phyloP scores from a whole-genome alignment of 176 grass and related monocot species.

The Oryza glaberrima region DNA sequence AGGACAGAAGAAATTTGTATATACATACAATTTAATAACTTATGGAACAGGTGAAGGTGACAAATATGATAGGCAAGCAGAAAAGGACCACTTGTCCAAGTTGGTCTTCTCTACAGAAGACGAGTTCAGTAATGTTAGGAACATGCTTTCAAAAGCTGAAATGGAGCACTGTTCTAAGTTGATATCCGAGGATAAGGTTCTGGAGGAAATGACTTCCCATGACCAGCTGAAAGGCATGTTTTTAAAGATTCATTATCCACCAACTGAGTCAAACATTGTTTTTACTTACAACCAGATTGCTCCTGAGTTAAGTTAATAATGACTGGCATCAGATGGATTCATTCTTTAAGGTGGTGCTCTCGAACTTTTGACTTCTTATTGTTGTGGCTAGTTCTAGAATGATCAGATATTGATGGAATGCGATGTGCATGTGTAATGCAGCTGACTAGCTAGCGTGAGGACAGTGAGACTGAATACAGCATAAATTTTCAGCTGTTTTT shows the following conservation, averaged over 20 bases:
- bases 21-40: conserved; percentile 93
- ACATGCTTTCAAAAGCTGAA: conserved; percentile 67
- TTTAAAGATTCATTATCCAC: conserved; percentile 76
- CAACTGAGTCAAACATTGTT: conserved; percentile 79
- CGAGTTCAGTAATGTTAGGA: conserved; percentile 81
- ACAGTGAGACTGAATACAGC: not conserved
- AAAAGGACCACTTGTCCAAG: conserved; percentile 90
- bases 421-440: not conserved
- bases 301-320: conserved; percentile 36
- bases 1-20: conserved; percentile 88
- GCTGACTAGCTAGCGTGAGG: not conserved
- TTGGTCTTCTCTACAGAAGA: conserved; percentile 83
- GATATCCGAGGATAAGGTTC: conserved; percentile 76
- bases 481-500: not conserved
- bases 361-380: conserved; percentile 18
- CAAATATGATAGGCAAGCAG: conserved; percentile 85
- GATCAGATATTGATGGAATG: not conserved
- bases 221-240: conserved; percentile 77
- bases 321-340: conserved; percentile 21
- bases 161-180: conserved; percentile 68
- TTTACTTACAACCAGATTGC: conserved; percentile 76
- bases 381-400: not conserved
- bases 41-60: conserved; percentile 88
- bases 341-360: conserved; percentile 40
- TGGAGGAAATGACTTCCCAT: conserved; percentile 77